These are phyloP conservation scores for Paxillus rubicundulus DNA, from an alignment of 768 basidiomycete species.

Conservation along the genomic window DNA sequence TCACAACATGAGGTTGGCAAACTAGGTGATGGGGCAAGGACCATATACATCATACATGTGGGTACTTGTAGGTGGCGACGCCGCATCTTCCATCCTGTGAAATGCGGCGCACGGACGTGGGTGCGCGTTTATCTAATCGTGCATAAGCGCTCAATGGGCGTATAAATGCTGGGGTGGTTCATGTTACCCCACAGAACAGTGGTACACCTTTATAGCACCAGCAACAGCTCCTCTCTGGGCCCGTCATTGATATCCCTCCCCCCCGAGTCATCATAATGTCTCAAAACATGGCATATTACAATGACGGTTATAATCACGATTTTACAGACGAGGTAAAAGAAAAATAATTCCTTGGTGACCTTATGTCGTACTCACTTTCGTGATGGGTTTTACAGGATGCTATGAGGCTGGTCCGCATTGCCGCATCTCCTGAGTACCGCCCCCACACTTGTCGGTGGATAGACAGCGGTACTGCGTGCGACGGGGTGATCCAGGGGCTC, in stretches of 20 bases:
- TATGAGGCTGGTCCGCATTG: slow-evolving; percentile 23
- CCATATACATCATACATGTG: slow-evolving; percentile 18
- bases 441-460: slow-evolving; percentile 25
- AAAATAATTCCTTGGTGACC: neutral
- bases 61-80: slow-evolving; percentile 6
- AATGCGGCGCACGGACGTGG: neutral
- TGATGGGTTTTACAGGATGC: slow-evolving; percentile 19
- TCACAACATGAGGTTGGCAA: slow-evolving; percentile 2
- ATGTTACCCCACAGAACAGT: neutral
- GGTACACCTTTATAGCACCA: too few relatives aligned
- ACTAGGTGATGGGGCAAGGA: neutral
- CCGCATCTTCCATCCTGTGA: slow-evolving; percentile 25
- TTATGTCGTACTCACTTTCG: neutral
- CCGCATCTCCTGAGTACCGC: slow-evolving; percentile 27
- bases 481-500: slow-evolving; percentile 14
- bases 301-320: slow-evolving; percentile 28
- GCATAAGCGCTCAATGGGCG: neutral
- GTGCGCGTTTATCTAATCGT: neutral
- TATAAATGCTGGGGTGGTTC: slow-evolving; percentile 18
- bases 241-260: neutral
- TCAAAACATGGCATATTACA: slow-evolving; percentile 10
- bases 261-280: slow-evolving; percentile 14
- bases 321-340: slow-evolving; percentile 29
- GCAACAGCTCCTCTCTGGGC: neutral
- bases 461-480: slow-evolving; percentile 12